Percentiles rank a stretch among this genome's conserved stretches.
These are phyloP conservation scores for Suillus hirtellus DNA, from an alignment of 768 basidiomycete genomes.

Conservation along the genomic window DNA sequence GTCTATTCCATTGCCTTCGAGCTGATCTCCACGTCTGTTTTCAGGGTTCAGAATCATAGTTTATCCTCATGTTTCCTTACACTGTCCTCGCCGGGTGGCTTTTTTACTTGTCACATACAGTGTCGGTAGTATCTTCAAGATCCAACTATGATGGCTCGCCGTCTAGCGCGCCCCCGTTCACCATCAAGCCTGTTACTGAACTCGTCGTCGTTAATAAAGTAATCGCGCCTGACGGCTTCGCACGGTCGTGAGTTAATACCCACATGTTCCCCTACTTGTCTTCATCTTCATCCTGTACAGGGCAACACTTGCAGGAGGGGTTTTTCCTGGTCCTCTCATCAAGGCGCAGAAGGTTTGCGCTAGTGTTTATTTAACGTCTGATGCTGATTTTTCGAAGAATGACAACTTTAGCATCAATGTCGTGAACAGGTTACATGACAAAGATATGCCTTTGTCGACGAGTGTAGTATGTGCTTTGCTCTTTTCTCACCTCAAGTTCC, in stretches of 20 bases:
- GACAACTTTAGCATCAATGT: slow-evolving; percentile 38
- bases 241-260: slow-evolving; percentile 32
- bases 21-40: not conserved
- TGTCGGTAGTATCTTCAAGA: slow-evolving; percentile 18
- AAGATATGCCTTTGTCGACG: slow-evolving; percentile 35
- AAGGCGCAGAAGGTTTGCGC: slow-evolving; percentile 39
- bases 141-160: slow-evolving; percentile 11
- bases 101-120: slow-evolving; percentile 14
- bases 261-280: not conserved
- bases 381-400: slow-evolving; percentile 23
- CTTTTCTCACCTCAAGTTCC: not conserved
- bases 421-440: slow-evolving; percentile 32
- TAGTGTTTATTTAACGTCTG: not conserved
- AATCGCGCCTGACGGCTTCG: slow-evolving; percentile 53
- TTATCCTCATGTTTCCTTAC: not conserved
- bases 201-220: slow-evolving; percentile 42
- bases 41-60: not conserved
- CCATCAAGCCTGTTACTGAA: slow-evolving; percentile 31
- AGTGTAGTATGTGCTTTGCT: slow-evolving; percentile 34
- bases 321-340: slow-evolving; percentile 51
- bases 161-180: slow-evolving; percentile 6
- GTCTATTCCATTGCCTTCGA: not conserved
- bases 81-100: not conserved
- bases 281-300: slow-evolving; percentile 22
- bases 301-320: slow-evolving; percentile 45